Evolutionary conservation across 2,329 filamentous ascomycete species (phyloP).

Genomic region (Fonsecaea erecta): DNA sequence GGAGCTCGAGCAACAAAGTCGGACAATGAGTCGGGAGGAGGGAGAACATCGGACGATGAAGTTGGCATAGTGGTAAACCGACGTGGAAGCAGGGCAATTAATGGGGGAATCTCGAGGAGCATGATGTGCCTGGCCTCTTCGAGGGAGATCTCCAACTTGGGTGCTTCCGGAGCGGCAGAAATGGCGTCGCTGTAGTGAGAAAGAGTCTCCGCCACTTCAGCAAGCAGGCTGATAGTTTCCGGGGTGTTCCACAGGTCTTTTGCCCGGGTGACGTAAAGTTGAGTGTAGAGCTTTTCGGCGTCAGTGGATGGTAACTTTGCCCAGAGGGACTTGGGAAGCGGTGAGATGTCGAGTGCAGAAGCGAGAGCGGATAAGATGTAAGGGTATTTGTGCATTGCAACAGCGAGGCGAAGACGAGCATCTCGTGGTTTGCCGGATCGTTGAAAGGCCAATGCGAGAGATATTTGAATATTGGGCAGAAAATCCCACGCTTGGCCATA

Average conservation of each 20-base stretch:
- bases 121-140: conserved; percentile 76
- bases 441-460: conserved; percentile 74
- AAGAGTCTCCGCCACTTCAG: conserved; percentile 67
- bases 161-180: conserved; percentile 45
- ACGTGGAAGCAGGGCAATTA: conserved; percentile 72
- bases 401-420: conserved; percentile 67
- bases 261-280: conserved; percentile 74
- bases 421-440: conserved; percentile 69
- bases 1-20: conserved; percentile 37
- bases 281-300: conserved; percentile 70
- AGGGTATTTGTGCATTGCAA: conserved; percentile 73
- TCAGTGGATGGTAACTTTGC: conserved; percentile 70
- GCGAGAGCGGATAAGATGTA: conserved; percentile 85
- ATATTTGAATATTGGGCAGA: conserved; percentile 75
- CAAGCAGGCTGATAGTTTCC: conserved; percentile 69
- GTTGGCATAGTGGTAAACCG: conserved; percentile 66
- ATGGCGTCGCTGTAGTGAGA: conserved; percentile 49
- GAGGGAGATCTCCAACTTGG: conserved; percentile 55
- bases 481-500: conserved; percentile 58
- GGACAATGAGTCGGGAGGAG: conserved; percentile 57
- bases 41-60: conserved; percentile 81
- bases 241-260: conserved; percentile 87
- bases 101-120: conserved; percentile 72
- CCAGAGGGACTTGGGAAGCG: conserved; percentile 80
- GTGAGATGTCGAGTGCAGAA: conserved; percentile 76